Conservation (phyloP, 352 stramenopile genomes). For the Pythium aquatile region DNA sequence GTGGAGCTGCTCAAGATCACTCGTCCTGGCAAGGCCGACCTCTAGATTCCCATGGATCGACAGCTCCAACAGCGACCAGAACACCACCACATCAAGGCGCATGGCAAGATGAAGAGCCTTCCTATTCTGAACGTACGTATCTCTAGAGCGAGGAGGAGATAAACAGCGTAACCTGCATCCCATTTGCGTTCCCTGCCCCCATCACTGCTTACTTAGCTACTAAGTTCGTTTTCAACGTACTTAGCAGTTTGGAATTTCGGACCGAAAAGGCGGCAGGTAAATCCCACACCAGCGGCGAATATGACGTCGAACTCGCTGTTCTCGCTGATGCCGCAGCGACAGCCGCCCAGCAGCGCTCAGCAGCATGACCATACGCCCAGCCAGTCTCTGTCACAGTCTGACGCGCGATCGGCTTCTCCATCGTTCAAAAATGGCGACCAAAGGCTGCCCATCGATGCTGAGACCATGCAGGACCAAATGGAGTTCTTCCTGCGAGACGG, state of each 20-base stretch:
- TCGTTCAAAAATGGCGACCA: background rate
- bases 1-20: slow-evolving; percentile 97
- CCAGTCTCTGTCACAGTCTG: slow-evolving; percentile 12
- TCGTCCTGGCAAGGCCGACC: slow-evolving; percentile 50
- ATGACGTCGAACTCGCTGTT: slow-evolving; percentile 29
- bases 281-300: background rate
- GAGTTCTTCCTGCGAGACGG: slow-evolving; percentile 45
- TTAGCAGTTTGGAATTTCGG: background rate
- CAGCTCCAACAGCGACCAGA: background rate
- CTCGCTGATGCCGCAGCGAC: slow-evolving; percentile 23
- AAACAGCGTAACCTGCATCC: background rate
- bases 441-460: slow-evolving; percentile 29
- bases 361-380: slow-evolving; percentile 11
- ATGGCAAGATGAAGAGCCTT: background rate
- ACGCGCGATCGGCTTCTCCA: slow-evolving; percentile 1
- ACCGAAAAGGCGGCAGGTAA: background rate
- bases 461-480: slow-evolving; percentile 63
- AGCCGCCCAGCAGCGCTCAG: slow-evolving; percentile 3
- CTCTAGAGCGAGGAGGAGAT: background rate
- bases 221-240: background rate
- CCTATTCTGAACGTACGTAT: background rate
- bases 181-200: background rate
- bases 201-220: background rate
- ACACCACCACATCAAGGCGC: background rate
- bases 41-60: slow-evolving; percentile 28